These are phyloP conservation scores for Apiospora rasikravindrae DNA, from an alignment of 2,329 filamentous ascomycete genomes.

Conservation along the genomic window DNA sequence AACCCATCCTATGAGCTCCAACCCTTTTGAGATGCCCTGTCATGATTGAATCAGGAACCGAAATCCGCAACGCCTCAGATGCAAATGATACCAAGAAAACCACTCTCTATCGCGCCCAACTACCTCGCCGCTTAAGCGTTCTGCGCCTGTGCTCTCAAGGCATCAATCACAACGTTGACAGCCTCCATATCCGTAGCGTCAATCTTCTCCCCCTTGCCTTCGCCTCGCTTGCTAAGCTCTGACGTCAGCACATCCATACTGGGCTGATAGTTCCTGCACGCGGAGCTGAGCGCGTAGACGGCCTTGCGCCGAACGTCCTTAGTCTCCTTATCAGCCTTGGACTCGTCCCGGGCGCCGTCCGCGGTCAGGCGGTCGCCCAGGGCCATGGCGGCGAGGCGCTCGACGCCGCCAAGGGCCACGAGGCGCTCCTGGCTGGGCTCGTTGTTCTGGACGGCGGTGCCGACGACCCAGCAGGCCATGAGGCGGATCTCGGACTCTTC, in stretches of 20 bases:
- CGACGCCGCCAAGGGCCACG: constrained; percentile 68
- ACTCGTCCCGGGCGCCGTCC: constrained; percentile 24
- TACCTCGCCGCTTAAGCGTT: constrained; percentile 29
- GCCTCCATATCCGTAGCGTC: constrained; percentile 88
- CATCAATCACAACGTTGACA: constrained; percentile 76
- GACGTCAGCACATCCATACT: constrained; percentile 72
- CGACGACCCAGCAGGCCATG: constrained; percentile 93
- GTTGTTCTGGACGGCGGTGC: constrained; percentile 97
- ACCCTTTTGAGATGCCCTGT: constrained; percentile 6
- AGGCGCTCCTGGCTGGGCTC: constrained; percentile 78
- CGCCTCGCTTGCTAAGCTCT: constrained; percentile 63
- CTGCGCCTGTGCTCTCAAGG: constrained; percentile 61
- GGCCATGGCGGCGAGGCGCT: constrained; percentile 69
- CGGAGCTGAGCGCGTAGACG: constrained; percentile 85
- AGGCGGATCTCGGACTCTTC: constrained; percentile 74
- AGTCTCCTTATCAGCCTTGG: constrained; percentile 55
- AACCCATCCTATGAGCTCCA: not conserved
- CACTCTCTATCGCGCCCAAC: not conserved
- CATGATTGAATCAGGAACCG: constrained; percentile 7
- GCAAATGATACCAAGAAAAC: constrained; percentile 17
- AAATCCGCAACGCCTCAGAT: constrained; percentile 25
- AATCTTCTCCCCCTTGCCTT: constrained; percentile 61
- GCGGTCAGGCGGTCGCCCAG: constrained; percentile 33
- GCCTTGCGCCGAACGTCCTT: constrained; percentile 81
- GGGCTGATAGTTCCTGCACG: constrained; percentile 87